Base-by-base conservation (phyloP, 139 green algal species). In the Micractinium conductrix region DNA sequence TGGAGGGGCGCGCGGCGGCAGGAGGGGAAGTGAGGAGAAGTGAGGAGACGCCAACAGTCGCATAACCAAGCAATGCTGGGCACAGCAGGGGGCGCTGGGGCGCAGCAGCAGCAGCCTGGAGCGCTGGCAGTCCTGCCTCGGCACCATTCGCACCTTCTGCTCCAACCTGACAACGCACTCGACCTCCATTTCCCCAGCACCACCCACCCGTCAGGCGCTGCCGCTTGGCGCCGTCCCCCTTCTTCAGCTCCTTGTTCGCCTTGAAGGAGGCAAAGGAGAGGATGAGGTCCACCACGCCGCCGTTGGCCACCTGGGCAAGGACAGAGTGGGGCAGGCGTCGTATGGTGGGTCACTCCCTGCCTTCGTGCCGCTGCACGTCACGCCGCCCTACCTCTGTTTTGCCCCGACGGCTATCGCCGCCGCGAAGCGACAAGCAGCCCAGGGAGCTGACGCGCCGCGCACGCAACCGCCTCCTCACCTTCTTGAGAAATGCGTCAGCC, bases 221-320 rank as follows among this genome's bases (percentile, higher is more conserved):
- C 33, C 92, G 87, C 90, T 99, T 99, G 84, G 92, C 90, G 33
- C 97, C 97, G 79, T 99, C 97, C 30, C 89, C 94, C 94, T 99
- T 99, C 90, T 99, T 98, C 43, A 99, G 89, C 71, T 98, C 93
- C 88, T 98, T 98, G 83, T 95, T 91, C 81, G 95, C 92, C 90
- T 98, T 99, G 93, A 97, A 97, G 33, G 89, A 94, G 2, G 96
- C 96, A 72, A 96, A 99, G 8, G 89, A 93, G 37, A 98, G 87
- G 62, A 99, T 93, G 74, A 86, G 90, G 71, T 99, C 97, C 63
- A 96, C 89, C 22, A 99, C 85, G 24, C 95, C 95, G 37, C 86
- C 92, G 33, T 89, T 91, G 42, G 88, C 88, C 45, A 98, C n/a
- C n/a, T n/a, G n/a, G n/a, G n/a, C n/a, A n/a, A n/a, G n/a, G n/a